Base-by-base conservation (phyloP, 1,139 yeast genomes). In the Diutina scorzettiae region DNA sequence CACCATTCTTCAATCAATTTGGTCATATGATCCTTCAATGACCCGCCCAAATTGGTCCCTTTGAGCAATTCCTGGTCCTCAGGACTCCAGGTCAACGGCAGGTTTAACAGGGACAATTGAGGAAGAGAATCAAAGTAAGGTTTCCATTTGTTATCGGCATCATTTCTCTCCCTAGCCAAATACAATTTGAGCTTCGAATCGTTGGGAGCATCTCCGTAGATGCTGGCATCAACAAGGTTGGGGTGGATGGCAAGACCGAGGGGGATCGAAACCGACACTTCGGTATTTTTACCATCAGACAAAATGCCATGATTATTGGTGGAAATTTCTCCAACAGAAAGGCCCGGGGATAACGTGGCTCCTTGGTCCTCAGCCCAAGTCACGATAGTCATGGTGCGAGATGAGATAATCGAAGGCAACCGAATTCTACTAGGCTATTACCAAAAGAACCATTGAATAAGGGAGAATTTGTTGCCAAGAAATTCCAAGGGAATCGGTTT, bases 61-160 rank as follows among this genome's bases (percentile, higher is more conserved):
- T 67, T 63, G 7, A 86, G 57, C 43, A 68, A 57, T 2, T 59
- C 56, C 46, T 73, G 63, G 40, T 81, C 82, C 5, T 60, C 60
- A 0, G 67, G 57, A 14, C 60, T 58, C 85, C 89, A 85, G 45
- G 73, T 74, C 43, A 75, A 71, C 1, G 95, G 93, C 24, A n/a
- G 23, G 30, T 69, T 68, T 23, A 76, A 66, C 12, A 65, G 61
- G 3, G 52, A 51, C 4, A 72, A 62, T 2, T 55, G 47, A 0
- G 95, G 95, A 21, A 86, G 64, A n/a, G 71, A 55, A 23, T 64
- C 57, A 28, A 85, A 54, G 53, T 84, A 87, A 0, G 80, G 74
- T 40, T 54, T 44, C 51, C 53, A 70, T 44, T 57, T 59, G 3
- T 64, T 57, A 11, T 49, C 45, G 7, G 34, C 28, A 3, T 47